Percentiles rank a stretch among this genome's conserved stretches.
Evolutionary conservation across 345 rosid species (phyloP).

Genomic region (Odontarrhena argentea): DNA sequence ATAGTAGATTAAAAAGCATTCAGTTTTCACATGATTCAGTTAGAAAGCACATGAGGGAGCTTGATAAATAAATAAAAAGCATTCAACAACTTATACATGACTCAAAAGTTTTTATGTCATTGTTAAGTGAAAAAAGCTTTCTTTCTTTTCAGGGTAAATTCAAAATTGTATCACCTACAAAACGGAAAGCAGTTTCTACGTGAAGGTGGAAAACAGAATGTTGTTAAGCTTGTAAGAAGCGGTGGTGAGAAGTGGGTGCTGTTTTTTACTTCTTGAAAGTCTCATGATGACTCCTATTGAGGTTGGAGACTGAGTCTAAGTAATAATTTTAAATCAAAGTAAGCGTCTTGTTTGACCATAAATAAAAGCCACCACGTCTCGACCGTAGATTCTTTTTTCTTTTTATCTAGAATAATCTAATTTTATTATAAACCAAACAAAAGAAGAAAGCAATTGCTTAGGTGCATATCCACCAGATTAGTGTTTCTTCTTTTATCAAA

Average conservation of each 20-base stretch:
- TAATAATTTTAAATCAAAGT: constrained; percentile 2
- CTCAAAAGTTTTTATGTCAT: neutral
- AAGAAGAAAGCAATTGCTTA: neutral
- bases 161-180: neutral
- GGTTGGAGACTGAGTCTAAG: neutral
- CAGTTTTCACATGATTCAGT: constrained; percentile 10
- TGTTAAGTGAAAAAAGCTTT: neutral
- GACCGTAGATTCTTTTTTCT: constrained; percentile 3
- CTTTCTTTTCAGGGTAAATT: constrained; percentile 9
- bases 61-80: neutral
- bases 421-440: neutral
- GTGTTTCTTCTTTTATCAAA: no score
- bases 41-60: constrained; percentile 1
- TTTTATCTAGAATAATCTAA: neutral
- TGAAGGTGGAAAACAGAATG: neutral
- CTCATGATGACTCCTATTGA: neutral
- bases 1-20: constrained; percentile 9
- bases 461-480: no score
- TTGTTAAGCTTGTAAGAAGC: neutral
- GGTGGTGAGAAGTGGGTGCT: constrained; percentile 16
- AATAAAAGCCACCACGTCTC: constrained; percentile 14
- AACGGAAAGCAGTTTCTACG: constrained; percentile 15
- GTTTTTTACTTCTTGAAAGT: constrained; percentile 11
- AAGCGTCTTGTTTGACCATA: constrained; percentile 24
- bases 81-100: constrained; percentile 25